These are phyloP conservation scores for Yamadazyma oceani DNA, from an alignment of 1,139 yeast species.

Conservation along the genomic window DNA sequence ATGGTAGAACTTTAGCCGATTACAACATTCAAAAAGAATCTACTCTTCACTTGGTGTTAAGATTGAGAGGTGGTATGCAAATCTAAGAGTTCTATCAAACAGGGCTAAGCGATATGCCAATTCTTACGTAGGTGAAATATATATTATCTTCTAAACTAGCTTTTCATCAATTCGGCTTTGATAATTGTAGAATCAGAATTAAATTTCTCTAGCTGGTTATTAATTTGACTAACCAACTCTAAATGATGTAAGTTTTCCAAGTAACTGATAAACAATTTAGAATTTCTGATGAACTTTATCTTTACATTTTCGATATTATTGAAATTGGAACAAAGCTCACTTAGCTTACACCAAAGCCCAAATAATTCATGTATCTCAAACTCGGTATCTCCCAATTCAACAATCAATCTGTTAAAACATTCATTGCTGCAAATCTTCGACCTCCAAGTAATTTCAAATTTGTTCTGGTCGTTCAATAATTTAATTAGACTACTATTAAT, in stretches of 20 bases:
- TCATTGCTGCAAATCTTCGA: constrained; percentile 50
- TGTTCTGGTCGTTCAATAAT: constrained; percentile 21
- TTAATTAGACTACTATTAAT: constrained; percentile 21
- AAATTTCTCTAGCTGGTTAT: constrained; percentile 27
- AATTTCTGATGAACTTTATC: constrained; percentile 42
- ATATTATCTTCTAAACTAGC: constrained; percentile 2
- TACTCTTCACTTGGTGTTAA: constrained; percentile 91
- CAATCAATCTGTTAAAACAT: constrained; percentile 19
- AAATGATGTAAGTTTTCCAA: constrained; percentile 17
- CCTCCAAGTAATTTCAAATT: constrained; percentile 58
- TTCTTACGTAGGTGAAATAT: constrained; percentile 1
- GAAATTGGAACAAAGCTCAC: constrained; percentile 33
- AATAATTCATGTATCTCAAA: constrained; percentile 15
- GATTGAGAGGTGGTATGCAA: constrained; percentile 98
- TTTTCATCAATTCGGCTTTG: constrained; percentile 24
- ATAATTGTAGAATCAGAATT: constrained; percentile 34
- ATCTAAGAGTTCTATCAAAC: too few species aligned
- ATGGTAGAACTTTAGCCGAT: constrained; percentile 73
- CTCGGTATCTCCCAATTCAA: constrained; percentile 12
- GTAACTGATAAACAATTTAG: constrained; percentile 21
- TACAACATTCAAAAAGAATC: constrained; percentile 50
- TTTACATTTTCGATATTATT: constrained; percentile 65
- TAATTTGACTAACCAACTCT: constrained; percentile 15
- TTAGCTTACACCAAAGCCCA: constrained; percentile 26
- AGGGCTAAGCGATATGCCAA: too few species aligned